A percentile compares a stretch with the other conserved stretches of the same genome.
Conservation (phyloP, 2,329 filamentous ascomycete species). For the Eutypella sp. region DNA sequence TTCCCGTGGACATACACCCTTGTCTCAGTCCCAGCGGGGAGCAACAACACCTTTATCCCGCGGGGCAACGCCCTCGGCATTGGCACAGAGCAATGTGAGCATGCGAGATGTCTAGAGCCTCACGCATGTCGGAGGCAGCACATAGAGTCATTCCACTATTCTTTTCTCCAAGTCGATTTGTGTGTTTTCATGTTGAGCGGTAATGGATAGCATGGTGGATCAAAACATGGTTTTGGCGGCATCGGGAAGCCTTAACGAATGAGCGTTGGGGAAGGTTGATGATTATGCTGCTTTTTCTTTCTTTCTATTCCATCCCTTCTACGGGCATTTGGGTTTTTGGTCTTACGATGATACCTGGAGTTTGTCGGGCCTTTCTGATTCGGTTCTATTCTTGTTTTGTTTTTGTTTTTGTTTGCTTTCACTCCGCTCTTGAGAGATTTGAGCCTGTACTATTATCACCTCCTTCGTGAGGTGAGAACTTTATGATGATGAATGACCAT, state of each 20-base stretch:
- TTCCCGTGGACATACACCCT: too few species aligned
- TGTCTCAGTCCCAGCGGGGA: too few species aligned
- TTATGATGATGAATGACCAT: background rate
- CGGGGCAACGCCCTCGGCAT: constrained; percentile 8
- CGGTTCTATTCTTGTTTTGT: too few species aligned
- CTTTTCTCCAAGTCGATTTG: background rate
- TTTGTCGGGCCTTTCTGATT: background rate
- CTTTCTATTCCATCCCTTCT: constrained; percentile 7
- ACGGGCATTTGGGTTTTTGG: constrained; percentile 4
- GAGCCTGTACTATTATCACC: background rate
- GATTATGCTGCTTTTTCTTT: constrained; percentile 8
- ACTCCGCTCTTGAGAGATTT: constrained; percentile 8
- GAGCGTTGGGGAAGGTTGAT: background rate
- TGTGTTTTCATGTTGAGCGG: background rate
- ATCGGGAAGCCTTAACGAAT: background rate
- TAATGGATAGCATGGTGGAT: background rate
- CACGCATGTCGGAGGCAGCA: constrained; percentile 2
- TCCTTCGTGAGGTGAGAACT: background rate
- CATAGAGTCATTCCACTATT: background rate
- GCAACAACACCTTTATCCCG: constrained; percentile 42
- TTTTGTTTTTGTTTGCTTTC: constrained; percentile 2
- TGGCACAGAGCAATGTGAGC: constrained; percentile 15
- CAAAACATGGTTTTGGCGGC: background rate
- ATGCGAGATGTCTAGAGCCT: constrained; percentile 15
- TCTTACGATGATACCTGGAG: constrained; percentile 18